These are phyloP conservation scores for Medicago lupulina DNA, from an alignment of 306 rosid genomes.

Conservation along the genomic window DNA sequence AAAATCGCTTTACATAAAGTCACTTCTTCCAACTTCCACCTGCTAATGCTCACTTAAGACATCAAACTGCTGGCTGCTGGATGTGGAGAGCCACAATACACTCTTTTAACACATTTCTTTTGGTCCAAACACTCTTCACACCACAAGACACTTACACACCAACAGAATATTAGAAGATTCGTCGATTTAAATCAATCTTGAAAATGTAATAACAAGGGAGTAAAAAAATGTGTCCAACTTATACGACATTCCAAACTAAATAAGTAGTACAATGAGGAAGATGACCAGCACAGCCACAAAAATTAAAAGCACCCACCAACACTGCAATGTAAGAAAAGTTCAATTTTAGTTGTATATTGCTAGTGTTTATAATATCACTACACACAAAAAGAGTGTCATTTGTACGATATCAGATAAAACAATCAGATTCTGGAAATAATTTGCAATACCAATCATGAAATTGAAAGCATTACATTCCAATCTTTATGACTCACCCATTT, in stretches of 20 bases:
- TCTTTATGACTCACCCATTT: conserved; percentile 60
- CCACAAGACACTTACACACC: conserved; percentile 32
- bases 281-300: conserved; percentile 55
- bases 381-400: background rate
- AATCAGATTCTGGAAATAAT: conserved; percentile 32
- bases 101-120: conserved; percentile 35
- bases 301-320: conserved; percentile 67
- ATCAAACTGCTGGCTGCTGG: conserved; percentile 35
- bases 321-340: conserved; percentile 57
- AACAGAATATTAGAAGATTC: conserved; percentile 37
- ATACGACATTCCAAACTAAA: conserved; percentile 43
- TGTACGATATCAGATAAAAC: conserved; percentile 1
- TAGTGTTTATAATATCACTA: background rate
- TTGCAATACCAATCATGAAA: conserved; percentile 14
- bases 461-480: background rate
- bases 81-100: background rate
- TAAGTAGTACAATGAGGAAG: conserved; percentile 52
- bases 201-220: conserved; percentile 22
- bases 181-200: conserved; percentile 37
- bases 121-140: conserved; percentile 37
- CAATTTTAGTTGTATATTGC: conserved; percentile 1
- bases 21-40: conserved; percentile 38
- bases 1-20: conserved; percentile 27
- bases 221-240: conserved; percentile 29
- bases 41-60: conserved; percentile 35